Base-by-base conservation (phyloP, 1,284 basidiomycete genomes). In the Apiotrichum domesticum region DNA sequence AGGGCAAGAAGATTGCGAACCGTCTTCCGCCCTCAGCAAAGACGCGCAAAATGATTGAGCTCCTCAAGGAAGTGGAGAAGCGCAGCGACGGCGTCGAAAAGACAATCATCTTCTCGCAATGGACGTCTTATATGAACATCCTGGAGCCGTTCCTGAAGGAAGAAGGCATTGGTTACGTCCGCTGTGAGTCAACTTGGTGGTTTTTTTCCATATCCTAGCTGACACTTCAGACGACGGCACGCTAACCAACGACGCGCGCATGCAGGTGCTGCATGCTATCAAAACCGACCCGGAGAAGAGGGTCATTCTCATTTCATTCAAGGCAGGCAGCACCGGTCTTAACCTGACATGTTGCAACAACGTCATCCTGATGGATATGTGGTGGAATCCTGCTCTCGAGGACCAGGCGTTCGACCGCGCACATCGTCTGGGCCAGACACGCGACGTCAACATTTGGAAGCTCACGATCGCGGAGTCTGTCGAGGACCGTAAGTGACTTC, bases 291-390 rank as follows among this genome's bases (percentile, higher is more conserved):
- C 77, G 9, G 79, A 68, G 3, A 83, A 80, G 13, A 82, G 80
- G 32, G 84, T 95, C 41, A 97, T 98, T 58, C 78, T 98, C 59
- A 95, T 98, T 61, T 96, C 92, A 0, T 95, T 98, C 84, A 97
- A 96, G 74, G 91, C 93, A 11, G 93, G 93, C 2, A 89, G 87
- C 68, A 92, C 90, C 1, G 52, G 42, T 44, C 81, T 98, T 43
- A 98, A 98, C 72, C 72, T 98, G 66, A 97, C 93, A 0, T 87
- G 85, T 52, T 98, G 95, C 78, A 95, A 92, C 74, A 90, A 93
- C 63, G 93, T 96, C 50, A 88, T 96, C 64, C 80, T 97, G 5
- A 84, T 90, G 60, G 94, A 97, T 71, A 76, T 96, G 52, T 98
- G 95, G 95, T 97, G 92, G 77, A 94, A 93, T 74, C 88, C 89